Conservation (phyloP, 345 rosid species). For the Linum tenue region DNA sequence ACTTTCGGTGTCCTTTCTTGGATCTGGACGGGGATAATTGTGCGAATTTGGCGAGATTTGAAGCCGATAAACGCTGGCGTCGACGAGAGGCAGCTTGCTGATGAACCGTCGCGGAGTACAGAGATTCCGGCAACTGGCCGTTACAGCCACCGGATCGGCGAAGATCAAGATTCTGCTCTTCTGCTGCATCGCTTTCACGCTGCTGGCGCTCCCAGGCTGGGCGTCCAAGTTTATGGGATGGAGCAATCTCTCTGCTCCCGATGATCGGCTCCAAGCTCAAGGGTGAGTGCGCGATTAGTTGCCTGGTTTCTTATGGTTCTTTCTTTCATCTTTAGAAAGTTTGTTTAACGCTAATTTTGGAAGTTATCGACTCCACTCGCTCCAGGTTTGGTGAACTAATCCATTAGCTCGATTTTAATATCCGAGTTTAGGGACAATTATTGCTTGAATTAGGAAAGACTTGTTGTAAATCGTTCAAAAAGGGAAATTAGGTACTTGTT, state of each 20-base stretch:
- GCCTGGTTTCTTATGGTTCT: background rate
- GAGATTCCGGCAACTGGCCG: constrained; percentile 7
- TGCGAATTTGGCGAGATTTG: background rate
- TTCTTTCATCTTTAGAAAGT: background rate
- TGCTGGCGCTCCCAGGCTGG: background rate
- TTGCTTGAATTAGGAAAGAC: background rate
- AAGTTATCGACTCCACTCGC: constrained; percentile 3
- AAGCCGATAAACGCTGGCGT: background rate
- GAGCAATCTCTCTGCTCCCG: background rate
- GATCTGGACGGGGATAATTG: background rate
- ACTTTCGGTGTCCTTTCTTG: background rate
- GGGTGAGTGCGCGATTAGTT: background rate
- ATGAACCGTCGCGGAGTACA: constrained; percentile 5
- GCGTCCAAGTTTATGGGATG: constrained; percentile 6
- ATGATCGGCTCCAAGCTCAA: background rate
- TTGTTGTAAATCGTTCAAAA: background rate
- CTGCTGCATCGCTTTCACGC: constrained; percentile 1
- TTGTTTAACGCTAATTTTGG: background rate
- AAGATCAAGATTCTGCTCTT: constrained; percentile 1
- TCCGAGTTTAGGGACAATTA: background rate
- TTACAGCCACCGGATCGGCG: constrained; percentile 1
- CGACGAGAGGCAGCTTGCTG: constrained; percentile 3
- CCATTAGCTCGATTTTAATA: background rate
- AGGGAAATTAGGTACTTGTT: background rate
- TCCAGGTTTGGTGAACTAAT: background rate